These are phyloP conservation scores for Pseudocercospora eumusae DNA, from an alignment of 2,329 filamentous ascomycete species.

Conservation along the genomic window DNA sequence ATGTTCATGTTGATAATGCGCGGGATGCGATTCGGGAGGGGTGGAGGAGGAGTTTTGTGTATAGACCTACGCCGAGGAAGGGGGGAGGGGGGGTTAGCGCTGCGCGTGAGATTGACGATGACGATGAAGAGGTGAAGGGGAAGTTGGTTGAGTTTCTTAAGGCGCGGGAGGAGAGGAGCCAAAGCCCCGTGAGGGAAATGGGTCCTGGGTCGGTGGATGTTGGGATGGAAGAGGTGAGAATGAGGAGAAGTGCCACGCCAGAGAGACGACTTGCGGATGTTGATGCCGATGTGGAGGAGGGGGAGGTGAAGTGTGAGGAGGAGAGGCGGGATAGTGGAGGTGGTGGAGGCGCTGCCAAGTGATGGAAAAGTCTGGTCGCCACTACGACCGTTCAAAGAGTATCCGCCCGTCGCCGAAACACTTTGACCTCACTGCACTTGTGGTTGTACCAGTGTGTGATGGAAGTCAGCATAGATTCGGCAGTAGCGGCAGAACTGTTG, in stretches of 20 bases:
- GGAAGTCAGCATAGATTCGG: background rate
- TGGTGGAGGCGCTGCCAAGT: background rate
- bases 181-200: background rate
- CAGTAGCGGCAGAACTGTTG: background rate
- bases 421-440: background rate
- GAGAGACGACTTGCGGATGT: conserved; percentile 5
- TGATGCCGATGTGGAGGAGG: conserved; percentile 1
- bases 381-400: background rate
- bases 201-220: conserved; percentile 13
- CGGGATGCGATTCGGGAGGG: conserved; percentile 10
- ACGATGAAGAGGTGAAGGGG: background rate
- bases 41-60: conserved; percentile 17
- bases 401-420: background rate
- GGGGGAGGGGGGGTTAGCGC: background rate
- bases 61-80: conserved; percentile 16
- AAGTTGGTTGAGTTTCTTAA: background rate
- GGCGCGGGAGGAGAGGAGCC: background rate
- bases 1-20: conserved; percentile 23
- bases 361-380: background rate
- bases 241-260: conserved; percentile 14
- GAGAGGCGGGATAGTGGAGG: conserved; percentile 10
- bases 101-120: conserved; percentile 11
- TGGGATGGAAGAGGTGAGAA: conserved; percentile 18
- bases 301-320: background rate
- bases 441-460: background rate